Conservation (phyloP, 2,329 filamentous ascomycete genomes). For the Xylariaceae sp. region DNA sequence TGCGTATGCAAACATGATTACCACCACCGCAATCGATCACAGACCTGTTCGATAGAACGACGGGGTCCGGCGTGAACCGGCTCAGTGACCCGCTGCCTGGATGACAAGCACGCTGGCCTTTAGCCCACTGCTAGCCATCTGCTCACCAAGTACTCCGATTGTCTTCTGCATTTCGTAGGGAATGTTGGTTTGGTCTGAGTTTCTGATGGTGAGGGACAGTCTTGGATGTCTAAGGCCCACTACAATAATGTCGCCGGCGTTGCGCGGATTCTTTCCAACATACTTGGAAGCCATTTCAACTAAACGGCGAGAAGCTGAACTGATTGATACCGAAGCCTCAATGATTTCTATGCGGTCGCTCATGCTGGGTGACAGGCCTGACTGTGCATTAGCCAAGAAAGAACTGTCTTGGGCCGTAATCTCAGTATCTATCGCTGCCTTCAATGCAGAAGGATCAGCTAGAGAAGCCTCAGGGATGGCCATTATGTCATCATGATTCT, state of each 20-base stretch:
- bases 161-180: slow-evolving; percentile 46
- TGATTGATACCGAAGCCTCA: slow-evolving; percentile 41
- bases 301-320: slow-evolving; percentile 42
- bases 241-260: slow-evolving; percentile 68
- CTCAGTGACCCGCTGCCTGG: slow-evolving; percentile 47
- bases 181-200: slow-evolving; percentile 20
- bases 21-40: neutral
- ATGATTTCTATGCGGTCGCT: slow-evolving; percentile 44
- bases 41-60: neutral
- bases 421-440: slow-evolving; percentile 30
- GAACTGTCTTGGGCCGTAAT: slow-evolving; percentile 35
- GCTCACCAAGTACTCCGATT: slow-evolving; percentile 57
- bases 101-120: slow-evolving; percentile 66
- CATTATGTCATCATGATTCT: slow-evolving; percentile 28
- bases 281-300: slow-evolving; percentile 54
- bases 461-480: slow-evolving; percentile 19
- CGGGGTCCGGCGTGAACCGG: slow-evolving; percentile 14
- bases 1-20: neutral
- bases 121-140: slow-evolving; percentile 55
- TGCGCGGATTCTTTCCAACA: slow-evolving; percentile 57
- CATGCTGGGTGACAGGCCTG: slow-evolving; percentile 34
- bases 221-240: slow-evolving; percentile 52
- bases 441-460: slow-evolving; percentile 20
- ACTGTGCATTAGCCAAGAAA: slow-evolving; percentile 35
- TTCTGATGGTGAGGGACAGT: slow-evolving; percentile 24